These are phyloP conservation scores for Rachicladosporium sp. DNA, from an alignment of 2,329 filamentous ascomycete species.

Conservation along the genomic window DNA sequence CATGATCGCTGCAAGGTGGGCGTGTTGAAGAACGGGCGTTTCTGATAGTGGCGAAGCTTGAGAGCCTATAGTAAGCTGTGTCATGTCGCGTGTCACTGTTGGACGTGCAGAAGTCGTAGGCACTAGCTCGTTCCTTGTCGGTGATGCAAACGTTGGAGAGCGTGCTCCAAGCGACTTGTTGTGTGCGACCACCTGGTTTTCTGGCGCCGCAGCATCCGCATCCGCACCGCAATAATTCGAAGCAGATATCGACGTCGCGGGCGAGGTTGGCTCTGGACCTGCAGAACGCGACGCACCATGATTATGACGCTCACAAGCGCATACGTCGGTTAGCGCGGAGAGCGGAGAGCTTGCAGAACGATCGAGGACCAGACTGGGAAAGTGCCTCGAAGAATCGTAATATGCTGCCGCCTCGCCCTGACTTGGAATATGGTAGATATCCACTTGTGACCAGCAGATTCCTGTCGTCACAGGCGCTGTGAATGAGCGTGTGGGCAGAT, in stretches of 20 bases:
- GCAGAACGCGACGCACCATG: background rate
- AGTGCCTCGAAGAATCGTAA: slow-evolving; percentile 16
- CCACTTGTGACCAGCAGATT: slow-evolving; percentile 12
- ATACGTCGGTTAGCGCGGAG: slow-evolving; percentile 3
- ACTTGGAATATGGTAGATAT: slow-evolving; percentile 21
- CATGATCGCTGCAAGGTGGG: too few relatives aligned
- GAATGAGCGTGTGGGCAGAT: slow-evolving; percentile 13
- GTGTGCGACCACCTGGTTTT: too few relatives aligned
- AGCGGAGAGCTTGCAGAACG: slow-evolving; percentile 3
- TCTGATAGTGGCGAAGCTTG: slow-evolving; percentile 16
- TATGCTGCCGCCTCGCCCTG: slow-evolving; percentile 22
- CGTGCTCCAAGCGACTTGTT: too few relatives aligned
- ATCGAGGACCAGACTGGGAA: slow-evolving; percentile 9
- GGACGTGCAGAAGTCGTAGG: too few relatives aligned
- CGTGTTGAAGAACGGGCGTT: too few relatives aligned
- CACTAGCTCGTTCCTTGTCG: too few relatives aligned
- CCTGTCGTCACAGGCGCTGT: slow-evolving; percentile 15
- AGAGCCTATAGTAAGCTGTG: slow-evolving; percentile 9
- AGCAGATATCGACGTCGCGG: background rate
- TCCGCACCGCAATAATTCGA: too few relatives aligned
- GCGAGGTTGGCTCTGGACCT: background rate
- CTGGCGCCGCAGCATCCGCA: too few relatives aligned
- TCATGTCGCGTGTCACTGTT: too few relatives aligned
- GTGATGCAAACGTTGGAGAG: too few relatives aligned
- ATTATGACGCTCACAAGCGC: slow-evolving; percentile 4